phyloP scores from a whole-genome alignment of 495 filamentous ascomycete genomes.

The Xylaria castorea region DNA sequence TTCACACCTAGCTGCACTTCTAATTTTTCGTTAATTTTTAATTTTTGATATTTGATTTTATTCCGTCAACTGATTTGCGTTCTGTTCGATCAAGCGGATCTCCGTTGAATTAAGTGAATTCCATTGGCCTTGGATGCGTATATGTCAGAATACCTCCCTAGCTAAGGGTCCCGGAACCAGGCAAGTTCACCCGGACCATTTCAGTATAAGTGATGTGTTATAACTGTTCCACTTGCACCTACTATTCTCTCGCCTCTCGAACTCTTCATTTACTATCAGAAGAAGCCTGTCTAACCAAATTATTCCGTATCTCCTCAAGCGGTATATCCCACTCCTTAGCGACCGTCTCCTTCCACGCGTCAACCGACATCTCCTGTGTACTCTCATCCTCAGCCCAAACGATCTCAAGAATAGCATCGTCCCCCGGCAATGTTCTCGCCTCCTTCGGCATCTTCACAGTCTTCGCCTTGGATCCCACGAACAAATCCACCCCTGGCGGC shows the following conservation, averaged over 20 bases:
- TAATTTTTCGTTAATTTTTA: no score
- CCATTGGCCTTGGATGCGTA: no score
- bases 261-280: background rate
- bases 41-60: no score
- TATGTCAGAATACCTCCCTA: no score
- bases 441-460: constrained; percentile 11
- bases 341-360: constrained; percentile 16
- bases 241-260: background rate
- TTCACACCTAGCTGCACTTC: no score
- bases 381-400: constrained; percentile 7
- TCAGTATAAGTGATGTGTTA: no score
- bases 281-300: background rate
- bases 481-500: background rate
- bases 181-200: no score
- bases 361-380: constrained; percentile 9
- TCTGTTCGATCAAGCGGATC: no score
- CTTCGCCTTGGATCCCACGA: background rate
- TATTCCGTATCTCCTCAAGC: background rate
- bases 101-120: no score
- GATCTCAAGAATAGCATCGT: constrained; percentile 19
- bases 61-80: no score
- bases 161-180: no score
- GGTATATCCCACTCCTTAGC: constrained; percentile 23
- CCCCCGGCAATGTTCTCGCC: background rate
- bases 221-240: no score